Conservation (phyloP, 2,329 filamentous ascomycete genomes). For the Fusarium newnesense region DNA sequence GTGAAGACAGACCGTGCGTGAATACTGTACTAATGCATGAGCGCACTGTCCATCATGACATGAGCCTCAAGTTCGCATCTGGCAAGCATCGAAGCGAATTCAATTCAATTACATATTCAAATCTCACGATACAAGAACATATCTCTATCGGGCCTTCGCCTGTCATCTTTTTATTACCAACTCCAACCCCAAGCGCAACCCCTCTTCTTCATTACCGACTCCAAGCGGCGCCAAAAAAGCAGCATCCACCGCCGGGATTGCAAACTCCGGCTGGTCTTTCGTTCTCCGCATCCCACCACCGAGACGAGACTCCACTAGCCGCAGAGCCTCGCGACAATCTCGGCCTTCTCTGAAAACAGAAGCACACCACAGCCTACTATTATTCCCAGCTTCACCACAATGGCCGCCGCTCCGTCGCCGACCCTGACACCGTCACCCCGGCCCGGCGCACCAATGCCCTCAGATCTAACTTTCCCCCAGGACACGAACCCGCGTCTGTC, state of each 20-base stretch:
- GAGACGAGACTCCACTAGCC: slow-evolving; percentile 19
- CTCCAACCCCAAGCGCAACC: slow-evolving; percentile 13
- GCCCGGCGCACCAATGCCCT: slow-evolving; percentile 26
- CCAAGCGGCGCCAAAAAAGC: slow-evolving; percentile 10
- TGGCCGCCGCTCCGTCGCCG: slow-evolving; percentile 19
- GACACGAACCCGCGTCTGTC: slow-evolving; percentile 62
- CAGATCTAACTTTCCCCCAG: slow-evolving; percentile 39
- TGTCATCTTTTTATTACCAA: slow-evolving; percentile 34
- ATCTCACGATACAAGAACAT: slow-evolving; percentile 12
- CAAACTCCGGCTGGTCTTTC: slow-evolving; percentile 23
- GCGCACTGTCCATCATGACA: slow-evolving; percentile 31
- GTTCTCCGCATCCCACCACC: slow-evolving; percentile 35
- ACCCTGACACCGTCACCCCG: slow-evolving; percentile 18
- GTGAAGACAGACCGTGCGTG: slow-evolving; percentile 10
- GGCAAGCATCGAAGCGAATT: slow-evolving; percentile 2
- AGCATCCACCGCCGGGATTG: slow-evolving; percentile 29
- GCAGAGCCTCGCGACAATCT: slow-evolving; percentile 37
- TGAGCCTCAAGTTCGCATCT: slow-evolving; percentile 13
- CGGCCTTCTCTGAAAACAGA: slow-evolving; percentile 9
- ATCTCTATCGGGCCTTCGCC: slow-evolving; percentile 19
- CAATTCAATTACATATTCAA: slow-evolving; percentile 15
- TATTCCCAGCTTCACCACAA: not conserved
- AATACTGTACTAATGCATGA: slow-evolving; percentile 9
- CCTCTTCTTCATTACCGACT: slow-evolving; percentile 27
- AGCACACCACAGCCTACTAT: not conserved